Base-by-base conservation (phyloP, 2,329 filamentous ascomycete genomes). In the Dactylellina drechsleri region DNA sequence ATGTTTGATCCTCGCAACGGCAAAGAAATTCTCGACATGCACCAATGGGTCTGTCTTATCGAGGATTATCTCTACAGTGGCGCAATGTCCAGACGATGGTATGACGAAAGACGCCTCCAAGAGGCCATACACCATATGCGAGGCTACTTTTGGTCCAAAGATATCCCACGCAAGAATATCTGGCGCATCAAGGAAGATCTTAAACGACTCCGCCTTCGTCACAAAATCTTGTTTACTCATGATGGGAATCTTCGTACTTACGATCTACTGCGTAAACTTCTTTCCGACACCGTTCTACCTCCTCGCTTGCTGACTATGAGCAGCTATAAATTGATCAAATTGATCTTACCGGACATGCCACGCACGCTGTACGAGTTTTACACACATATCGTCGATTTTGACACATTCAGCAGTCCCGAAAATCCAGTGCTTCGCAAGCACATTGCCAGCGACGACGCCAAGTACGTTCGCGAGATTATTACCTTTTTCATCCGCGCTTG, bases 1-100 rank as follows among this genome's bases (percentile, higher is more conserved):
- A 67, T 74, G 62, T 74, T 74, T 13, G 64, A 74, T 26, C 70
- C 70, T 13, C 62, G 64, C 2, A 67, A 62, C 18, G 70, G 64
- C 4, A 31, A 16, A 18, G 70, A 74, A 45, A 56, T 74, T 0
- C 15, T 74, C 20, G 57, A 26, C 15, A 74, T 74, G 56, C 26
- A 47, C n/a, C 53, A 66, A 28, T 74, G 68, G 68, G 43, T 74
- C 4, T 28, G 31, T 28, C 70, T 74, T 26, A 31, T 74, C 28
- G 7, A 31, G 2, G 56, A 66, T 4, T 74, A 74, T 28, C 62
- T 54, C 5, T 31, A 47, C 15, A 45, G 62, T 8, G 70, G 70
- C 18, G 70, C 62, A 10, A 74, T 74, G 70, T 67, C 62, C 18
- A 49, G 70, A 26, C 62, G 62, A 4, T 74, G 62, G 62, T 74